Percentiles rank a stretch among this genome's conserved stretches.
These are phyloP conservation scores for Inga leiocalycina DNA, from an alignment of 306 rosid genomes.

Conservation along the genomic window DNA sequence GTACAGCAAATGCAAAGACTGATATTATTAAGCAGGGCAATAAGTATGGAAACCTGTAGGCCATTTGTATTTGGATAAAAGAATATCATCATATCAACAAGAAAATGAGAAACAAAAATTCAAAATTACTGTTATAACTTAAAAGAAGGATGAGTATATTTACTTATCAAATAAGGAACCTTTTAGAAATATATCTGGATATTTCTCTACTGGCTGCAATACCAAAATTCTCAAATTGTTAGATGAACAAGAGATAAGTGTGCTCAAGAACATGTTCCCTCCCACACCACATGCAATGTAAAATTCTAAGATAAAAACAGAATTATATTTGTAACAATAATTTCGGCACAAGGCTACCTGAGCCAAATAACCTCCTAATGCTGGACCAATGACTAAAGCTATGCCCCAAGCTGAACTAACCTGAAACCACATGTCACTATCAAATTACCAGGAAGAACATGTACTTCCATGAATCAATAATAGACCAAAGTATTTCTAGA, in stretches of 20 bases:
- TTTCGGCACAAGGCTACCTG: constrained; percentile 53
- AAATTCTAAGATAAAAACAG: neutral
- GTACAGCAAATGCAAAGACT: neutral
- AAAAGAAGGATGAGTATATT: constrained; percentile 19
- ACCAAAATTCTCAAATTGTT: constrained; percentile 9
- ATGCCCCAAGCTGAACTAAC: constrained; percentile 80
- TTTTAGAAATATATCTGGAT: constrained; percentile 47
- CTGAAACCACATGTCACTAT: constrained; percentile 46
- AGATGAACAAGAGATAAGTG: constrained; percentile 14
- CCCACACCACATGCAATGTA: neutral
- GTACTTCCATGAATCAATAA: neutral
- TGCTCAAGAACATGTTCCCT: neutral
- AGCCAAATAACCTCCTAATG: constrained; percentile 83
- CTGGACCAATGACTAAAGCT: constrained; percentile 84
- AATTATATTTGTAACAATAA: neutral
- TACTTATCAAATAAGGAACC: constrained; percentile 76
- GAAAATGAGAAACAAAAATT: neutral
- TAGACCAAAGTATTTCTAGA: constrained; percentile 9
- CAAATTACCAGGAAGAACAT: constrained; percentile 1
- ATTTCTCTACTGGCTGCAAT: constrained; percentile 47
- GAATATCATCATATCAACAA: constrained; percentile 1
- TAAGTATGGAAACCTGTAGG: constrained; percentile 47
- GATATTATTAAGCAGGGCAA: constrained; percentile 35
- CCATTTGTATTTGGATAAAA: constrained; percentile 7
- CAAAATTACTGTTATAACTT: neutral